Percentiles rank a stretch among this genome's conserved stretches.
Conservation (phyloP, 805 yeast species). For the Candida manassasensis region DNA sequence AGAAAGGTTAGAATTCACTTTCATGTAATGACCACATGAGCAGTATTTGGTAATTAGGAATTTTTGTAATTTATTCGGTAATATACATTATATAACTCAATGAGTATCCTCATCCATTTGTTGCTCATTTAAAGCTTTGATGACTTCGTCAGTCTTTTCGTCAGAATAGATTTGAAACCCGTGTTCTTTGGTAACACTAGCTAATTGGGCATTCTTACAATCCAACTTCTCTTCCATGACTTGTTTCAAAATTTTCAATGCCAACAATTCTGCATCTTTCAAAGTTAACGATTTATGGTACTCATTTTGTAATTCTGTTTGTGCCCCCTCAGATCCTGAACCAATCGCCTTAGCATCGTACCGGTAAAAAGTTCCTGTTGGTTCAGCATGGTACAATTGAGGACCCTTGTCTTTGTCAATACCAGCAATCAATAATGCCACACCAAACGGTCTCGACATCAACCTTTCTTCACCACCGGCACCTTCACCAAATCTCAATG, state of each 20-base stretch:
- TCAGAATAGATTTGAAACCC: slow-evolving; percentile 87
- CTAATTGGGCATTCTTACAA: slow-evolving; percentile 90
- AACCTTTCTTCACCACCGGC: slow-evolving; percentile 91
- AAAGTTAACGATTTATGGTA: slow-evolving; percentile 89
- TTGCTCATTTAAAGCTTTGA: slow-evolving; percentile 70
- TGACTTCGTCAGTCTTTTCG: slow-evolving; percentile 76
- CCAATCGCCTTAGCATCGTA: slow-evolving; percentile 99
- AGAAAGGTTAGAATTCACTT: slow-evolving; percentile 34
- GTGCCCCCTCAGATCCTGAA: slow-evolving; percentile 98
- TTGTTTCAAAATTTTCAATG: slow-evolving; percentile 86
- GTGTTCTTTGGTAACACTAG: slow-evolving; percentile 79
- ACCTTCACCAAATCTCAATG: slow-evolving; percentile 95
- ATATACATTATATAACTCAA: slow-evolving; percentile 1
- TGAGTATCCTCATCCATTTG: slow-evolving; percentile 40
- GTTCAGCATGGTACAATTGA: slow-evolving; percentile 97
- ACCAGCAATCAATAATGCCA: slow-evolving; percentile 93
- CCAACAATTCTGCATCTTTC: slow-evolving; percentile 86
- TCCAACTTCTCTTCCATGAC: slow-evolving; percentile 99
- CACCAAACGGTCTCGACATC: slow-evolving; percentile 99
- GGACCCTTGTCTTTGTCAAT: slow-evolving; percentile 90
- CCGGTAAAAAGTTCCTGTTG: slow-evolving; percentile 95
- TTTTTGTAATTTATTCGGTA: neutral
- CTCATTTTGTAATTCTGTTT: slow-evolving; percentile 93
- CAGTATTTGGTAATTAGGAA: neutral
- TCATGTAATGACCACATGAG: neutral